Base-by-base conservation (phyloP, 2,329 filamentous ascomycete genomes). In the Ilyonectria mors-panacis region DNA sequence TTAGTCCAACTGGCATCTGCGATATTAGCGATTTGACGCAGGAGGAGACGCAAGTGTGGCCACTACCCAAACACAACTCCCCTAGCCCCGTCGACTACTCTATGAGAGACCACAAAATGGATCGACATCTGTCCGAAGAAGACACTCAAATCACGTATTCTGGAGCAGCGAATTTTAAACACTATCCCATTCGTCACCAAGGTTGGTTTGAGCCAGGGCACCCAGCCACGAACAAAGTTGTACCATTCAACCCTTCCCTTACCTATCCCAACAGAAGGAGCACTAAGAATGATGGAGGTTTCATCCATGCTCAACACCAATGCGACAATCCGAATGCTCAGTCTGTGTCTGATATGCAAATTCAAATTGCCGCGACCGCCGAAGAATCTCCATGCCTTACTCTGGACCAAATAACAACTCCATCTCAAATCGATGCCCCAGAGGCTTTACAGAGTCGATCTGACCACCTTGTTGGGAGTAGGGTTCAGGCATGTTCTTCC, bases 71-170 rank as follows among this genome's bases (percentile, higher is more conserved):
- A 17, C 7, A n/a, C 23, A 26, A 17, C 8, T 37, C 51, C 6
- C 5, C 30, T 23, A 30, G 17, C 21, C 66, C 69, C 17, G 64
- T 70, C 9, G 47, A 33, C 35, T 23, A 66, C 15, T 61, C 63
- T 9, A 51, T 71, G 15, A 56, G 64, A n/a, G 58, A 66, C 42
- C 71, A 70, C 10, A 66, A 72, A 53, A 65, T 73, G 26, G 69
- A 73, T 57, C 69, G 56, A 2, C 39, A 64, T 26, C 59, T 70
- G 59, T 61, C 67, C 15, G 56, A 62, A 35, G 70, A 67, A 23
- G 68, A 66, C 26, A n/a, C 63, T 6, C 63, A 65, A n/a, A 57
- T 63, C 6, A 66, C 58, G 2, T 60, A 57, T 4, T 67, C 70
- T 17, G 50, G 59, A 48, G 62, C 72, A 13, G 42, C 67, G 3